These are phyloP conservation scores for Leishmania tarentolae DNA, from an alignment of 208 protist genomes.

Conservation along the genomic window DNA sequence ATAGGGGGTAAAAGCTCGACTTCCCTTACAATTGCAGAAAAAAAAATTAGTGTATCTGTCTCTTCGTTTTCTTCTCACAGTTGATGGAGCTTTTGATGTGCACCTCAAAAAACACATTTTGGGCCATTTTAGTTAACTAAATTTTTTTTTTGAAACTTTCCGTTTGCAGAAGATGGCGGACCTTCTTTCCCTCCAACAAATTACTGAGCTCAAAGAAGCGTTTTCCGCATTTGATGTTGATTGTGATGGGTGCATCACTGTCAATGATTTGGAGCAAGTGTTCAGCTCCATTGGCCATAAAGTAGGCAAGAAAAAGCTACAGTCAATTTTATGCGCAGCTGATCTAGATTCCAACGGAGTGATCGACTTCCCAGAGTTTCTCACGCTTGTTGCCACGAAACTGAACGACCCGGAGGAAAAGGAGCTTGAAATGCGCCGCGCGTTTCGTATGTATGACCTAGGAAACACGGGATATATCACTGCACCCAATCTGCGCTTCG, in stretches of 20 bases:
- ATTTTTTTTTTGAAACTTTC: background rate
- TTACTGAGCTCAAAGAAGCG: slow-evolving; percentile 99
- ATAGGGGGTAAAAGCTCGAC: background rate
- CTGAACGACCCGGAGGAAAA: slow-evolving; percentile 91
- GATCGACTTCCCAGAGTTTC: slow-evolving; percentile 98
- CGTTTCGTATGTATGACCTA: slow-evolving; percentile 95
- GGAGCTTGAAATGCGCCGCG: slow-evolving; percentile 90
- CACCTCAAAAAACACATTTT: background rate
- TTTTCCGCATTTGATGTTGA: slow-evolving; percentile 99
- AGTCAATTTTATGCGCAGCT: slow-evolving; percentile 96
- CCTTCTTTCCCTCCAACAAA: slow-evolving; percentile 98
- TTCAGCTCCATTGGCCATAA: slow-evolving; percentile 99
- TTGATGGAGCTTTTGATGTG: background rate
- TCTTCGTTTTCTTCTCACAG: background rate
- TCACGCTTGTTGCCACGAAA: slow-evolving; percentile 89
- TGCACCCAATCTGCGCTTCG: slow-evolving; percentile 86
- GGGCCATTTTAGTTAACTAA: background rate
- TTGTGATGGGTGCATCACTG: slow-evolving; percentile 98
- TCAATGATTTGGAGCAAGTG: slow-evolving; percentile 99
- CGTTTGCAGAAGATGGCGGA: slow-evolving; percentile 66
- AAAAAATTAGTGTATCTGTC: background rate
- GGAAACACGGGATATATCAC: slow-evolving; percentile 95
- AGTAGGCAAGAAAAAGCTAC: slow-evolving; percentile 91
- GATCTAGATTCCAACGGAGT: slow-evolving; percentile 97
- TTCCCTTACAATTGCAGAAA: background rate